Percentiles rank a stretch among this genome's conserved stretches.
These are phyloP conservation scores for Collybia nuda DNA, from an alignment of 768 basidiomycete species.

Conservation along the genomic window DNA sequence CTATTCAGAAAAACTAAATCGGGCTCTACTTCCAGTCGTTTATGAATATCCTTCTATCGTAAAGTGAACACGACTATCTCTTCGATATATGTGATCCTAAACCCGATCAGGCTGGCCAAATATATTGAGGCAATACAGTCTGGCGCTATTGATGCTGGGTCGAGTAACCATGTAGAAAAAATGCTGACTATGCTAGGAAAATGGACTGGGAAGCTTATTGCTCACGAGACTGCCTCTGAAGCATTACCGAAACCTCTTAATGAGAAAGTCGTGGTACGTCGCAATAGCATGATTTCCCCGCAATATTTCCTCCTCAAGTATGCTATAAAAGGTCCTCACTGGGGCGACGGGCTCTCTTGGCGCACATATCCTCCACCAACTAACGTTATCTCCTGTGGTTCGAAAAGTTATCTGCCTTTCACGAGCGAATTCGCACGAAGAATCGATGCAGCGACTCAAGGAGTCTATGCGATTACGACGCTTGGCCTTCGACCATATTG, in stretches of 20 bases:
- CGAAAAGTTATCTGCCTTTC: constrained; percentile 48
- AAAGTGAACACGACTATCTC: background rate
- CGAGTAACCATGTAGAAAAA: constrained; percentile 26
- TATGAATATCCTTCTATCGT: too few relatives aligned
- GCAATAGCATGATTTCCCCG: background rate
- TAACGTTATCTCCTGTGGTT: constrained; percentile 35
- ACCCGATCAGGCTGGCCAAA: constrained; percentile 32
- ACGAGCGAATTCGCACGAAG: constrained; percentile 43
- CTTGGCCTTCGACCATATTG: constrained; percentile 19
- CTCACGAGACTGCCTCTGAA: constrained; percentile 2
- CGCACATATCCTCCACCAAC: constrained; percentile 48
- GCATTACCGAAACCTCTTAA: too few relatives aligned
- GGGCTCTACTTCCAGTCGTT: too few relatives aligned
- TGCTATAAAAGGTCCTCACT: constrained; percentile 38
- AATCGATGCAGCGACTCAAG: constrained; percentile 38
- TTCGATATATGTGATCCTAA: constrained; percentile 4
- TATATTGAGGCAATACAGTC: constrained; percentile 34
- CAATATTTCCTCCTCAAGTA: background rate
- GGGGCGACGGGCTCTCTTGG: constrained; percentile 57
- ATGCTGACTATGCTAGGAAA: constrained; percentile 50
- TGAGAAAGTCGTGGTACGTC: too few relatives aligned
- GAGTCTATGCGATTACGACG: constrained; percentile 40
- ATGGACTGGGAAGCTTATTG: constrained; percentile 20
- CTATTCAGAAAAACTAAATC: too few relatives aligned
- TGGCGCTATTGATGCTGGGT: constrained; percentile 22